Evolutionary conservation across 78 protist species (phyloP).

Genomic region (Dictyostelium capitatum): DNA sequence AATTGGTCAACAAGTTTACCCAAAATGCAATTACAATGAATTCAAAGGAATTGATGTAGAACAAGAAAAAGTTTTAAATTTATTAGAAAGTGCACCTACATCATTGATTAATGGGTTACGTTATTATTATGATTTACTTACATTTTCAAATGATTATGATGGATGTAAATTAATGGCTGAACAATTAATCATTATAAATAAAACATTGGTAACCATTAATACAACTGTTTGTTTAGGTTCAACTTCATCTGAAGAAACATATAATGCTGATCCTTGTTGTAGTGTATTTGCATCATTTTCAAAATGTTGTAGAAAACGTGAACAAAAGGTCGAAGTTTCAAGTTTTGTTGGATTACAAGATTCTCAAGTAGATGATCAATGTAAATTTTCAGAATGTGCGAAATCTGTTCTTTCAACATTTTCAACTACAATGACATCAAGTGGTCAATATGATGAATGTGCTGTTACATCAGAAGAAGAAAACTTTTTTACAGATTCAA

Average conservation of each 20-base stretch:
- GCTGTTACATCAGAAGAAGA: background rate
- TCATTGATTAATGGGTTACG: background rate
- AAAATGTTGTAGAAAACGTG: background rate
- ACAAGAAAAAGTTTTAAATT: background rate
- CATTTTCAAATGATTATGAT: background rate
- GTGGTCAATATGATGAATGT: slow-evolving; percentile 26
- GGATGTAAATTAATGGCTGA: slow-evolving; percentile 16
- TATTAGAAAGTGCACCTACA: background rate
- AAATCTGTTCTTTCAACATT: slow-evolving; percentile 10
- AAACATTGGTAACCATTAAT: background rate
- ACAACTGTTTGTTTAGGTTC: slow-evolving; percentile 12
- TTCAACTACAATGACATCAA: background rate
- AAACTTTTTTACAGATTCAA: background rate
- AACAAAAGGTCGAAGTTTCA: background rate
- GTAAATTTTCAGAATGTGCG: slow-evolving; percentile 32
- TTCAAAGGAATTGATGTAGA: background rate
- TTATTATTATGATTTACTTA: slow-evolving; percentile 28
- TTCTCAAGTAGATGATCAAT: background rate
- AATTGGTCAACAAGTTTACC: background rate
- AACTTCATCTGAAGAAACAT: background rate
- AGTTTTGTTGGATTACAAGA: background rate
- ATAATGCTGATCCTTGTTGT: slow-evolving; percentile 50
- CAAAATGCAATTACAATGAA: background rate
- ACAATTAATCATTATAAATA: background rate
- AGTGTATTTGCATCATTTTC: slow-evolving; percentile 19